Conservation (phyloP, 2,329 filamentous ascomycete species). For the Colletotrichum sp. region DNA sequence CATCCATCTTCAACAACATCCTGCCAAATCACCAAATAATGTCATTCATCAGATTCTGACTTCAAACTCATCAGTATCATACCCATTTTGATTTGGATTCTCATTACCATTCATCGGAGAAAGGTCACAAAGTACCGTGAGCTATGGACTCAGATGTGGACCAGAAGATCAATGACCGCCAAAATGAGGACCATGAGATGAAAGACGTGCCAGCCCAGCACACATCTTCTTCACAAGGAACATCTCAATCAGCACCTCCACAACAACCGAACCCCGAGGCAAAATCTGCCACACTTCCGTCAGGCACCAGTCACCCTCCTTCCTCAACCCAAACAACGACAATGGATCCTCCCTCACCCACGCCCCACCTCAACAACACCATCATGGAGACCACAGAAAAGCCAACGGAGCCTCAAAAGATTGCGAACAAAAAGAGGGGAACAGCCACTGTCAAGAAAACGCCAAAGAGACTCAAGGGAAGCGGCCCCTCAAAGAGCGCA, state of each 20-base stretch:
- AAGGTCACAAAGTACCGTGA: not conserved
- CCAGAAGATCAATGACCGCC: not conserved
- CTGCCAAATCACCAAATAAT: not conserved
- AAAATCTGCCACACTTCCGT: not conserved
- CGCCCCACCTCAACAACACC: slow-evolving; percentile 24
- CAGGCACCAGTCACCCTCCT: slow-evolving; percentile 5
- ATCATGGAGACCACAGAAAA: slow-evolving; percentile 20
- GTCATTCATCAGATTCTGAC: not conserved
- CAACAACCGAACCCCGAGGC: not conserved
- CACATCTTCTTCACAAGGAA: not conserved
- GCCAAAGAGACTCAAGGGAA: slow-evolving; percentile 40
- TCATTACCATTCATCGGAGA: not conserved
- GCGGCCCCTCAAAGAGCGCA: slow-evolving; percentile 30
- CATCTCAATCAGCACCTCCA: not conserved
- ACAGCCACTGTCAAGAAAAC: slow-evolving; percentile 49
- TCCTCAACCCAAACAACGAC: slow-evolving; percentile 32
- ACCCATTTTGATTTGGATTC: not conserved
- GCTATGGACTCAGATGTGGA: slow-evolving; percentile 9
- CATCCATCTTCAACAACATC: not conserved
- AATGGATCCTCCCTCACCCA: slow-evolving; percentile 28
- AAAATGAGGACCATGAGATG: slow-evolving; percentile 12
- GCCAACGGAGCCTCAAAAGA: slow-evolving; percentile 8
- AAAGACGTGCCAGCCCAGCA: slow-evolving; percentile 4
- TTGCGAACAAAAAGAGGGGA: slow-evolving; percentile 42
- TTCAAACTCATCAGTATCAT: not conserved